Evolutionary conservation across 495 filamentous ascomycete species (phyloP).

Genomic region (Aspergillus leporis): DNA sequence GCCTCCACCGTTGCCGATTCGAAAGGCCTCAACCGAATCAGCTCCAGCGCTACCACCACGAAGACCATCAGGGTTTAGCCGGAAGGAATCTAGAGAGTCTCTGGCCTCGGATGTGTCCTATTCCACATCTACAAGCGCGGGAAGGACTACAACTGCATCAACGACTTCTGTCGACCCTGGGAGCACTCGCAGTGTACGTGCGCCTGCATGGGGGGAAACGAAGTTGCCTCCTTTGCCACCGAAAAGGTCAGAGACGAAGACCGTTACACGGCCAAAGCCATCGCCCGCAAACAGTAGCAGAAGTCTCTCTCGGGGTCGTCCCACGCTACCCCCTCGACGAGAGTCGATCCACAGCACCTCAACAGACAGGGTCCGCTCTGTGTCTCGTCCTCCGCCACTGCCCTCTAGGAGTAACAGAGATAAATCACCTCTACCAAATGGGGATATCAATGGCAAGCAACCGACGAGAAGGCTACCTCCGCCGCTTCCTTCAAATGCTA

Average conservation of each 20-base stretch:
- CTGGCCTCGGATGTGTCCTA: constrained; percentile 39
- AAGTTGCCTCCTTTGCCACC: constrained; percentile 48
- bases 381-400: constrained; percentile 24
- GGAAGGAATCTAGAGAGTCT: constrained; percentile 37
- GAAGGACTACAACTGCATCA: constrained; percentile 33
- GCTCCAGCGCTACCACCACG: constrained; percentile 44
- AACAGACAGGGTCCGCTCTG: constrained; percentile 10
- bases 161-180: constrained; percentile 35
- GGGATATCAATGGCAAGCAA: constrained; percentile 18
- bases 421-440: constrained; percentile 18
- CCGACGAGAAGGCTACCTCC: constrained; percentile 39
- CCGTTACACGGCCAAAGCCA: constrained; percentile 24
- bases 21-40: constrained; percentile 41
- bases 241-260: constrained; percentile 29
- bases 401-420: constrained; percentile 32
- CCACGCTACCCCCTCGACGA: constrained; percentile 20
- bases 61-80: constrained; percentile 33
- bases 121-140: constrained; percentile 39
- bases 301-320: constrained; percentile 19
- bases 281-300: constrained; percentile 22
- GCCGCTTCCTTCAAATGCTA: constrained; percentile 27
- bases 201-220: constrained; percentile 47
- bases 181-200: constrained; percentile 29
- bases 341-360: constrained; percentile 18
- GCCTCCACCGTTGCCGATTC: constrained; percentile 55